A percentile compares a stretch with the other conserved stretches of the same genome.
Evolutionary conservation across 164 flowering plant species (phyloP).

Genomic region (Tinospora cordifolia): DNA sequence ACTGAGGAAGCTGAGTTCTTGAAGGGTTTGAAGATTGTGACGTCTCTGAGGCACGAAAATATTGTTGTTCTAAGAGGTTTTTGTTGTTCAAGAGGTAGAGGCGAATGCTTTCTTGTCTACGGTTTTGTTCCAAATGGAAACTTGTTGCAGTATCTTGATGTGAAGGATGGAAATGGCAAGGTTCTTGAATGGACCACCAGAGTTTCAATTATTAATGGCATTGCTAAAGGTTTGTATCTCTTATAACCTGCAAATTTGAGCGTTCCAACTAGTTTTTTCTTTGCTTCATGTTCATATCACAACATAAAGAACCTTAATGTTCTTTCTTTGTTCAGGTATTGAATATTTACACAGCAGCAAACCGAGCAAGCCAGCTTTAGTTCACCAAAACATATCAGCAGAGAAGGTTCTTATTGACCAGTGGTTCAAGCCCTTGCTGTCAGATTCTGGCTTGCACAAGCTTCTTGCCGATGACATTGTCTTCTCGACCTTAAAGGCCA

Average conservation of each 20-base stretch:
- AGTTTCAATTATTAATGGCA: conserved; percentile 65
- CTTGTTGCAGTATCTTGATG: conserved; percentile 61
- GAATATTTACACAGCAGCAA: conserved; percentile 54
- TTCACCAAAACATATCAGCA: conserved; percentile 83
- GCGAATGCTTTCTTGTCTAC: conserved; percentile 86
- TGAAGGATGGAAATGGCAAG: conserved; percentile 33
- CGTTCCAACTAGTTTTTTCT: neutral
- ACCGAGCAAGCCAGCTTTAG: conserved; percentile 47
- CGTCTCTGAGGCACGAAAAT: conserved; percentile 72
- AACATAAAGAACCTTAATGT: conserved; percentile 3
- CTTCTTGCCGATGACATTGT: conserved; percentile 81
- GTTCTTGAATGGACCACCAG: conserved; percentile 82
- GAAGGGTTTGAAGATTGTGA: conserved; percentile 64
- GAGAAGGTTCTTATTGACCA: conserved; percentile 76
- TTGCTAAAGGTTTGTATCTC: conserved; percentile 68
- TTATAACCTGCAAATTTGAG: neutral
- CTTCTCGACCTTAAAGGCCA: conserved; percentile 75
- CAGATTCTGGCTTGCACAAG: conserved; percentile 73
- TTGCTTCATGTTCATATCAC: neutral
- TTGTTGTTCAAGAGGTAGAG: conserved; percentile 86
- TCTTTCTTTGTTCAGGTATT: conserved; percentile 44
- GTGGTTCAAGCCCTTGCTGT: conserved; percentile 54
- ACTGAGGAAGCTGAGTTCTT: conserved; percentile 76
- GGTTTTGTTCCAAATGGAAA: conserved; percentile 74
- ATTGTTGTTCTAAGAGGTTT: conserved; percentile 73